Percentiles rank a stretch among this genome's conserved stretches.
phyloP scores from a whole-genome alignment of 192 early-diverging fungal genomes.

The Chytriomyces sp. region DNA sequence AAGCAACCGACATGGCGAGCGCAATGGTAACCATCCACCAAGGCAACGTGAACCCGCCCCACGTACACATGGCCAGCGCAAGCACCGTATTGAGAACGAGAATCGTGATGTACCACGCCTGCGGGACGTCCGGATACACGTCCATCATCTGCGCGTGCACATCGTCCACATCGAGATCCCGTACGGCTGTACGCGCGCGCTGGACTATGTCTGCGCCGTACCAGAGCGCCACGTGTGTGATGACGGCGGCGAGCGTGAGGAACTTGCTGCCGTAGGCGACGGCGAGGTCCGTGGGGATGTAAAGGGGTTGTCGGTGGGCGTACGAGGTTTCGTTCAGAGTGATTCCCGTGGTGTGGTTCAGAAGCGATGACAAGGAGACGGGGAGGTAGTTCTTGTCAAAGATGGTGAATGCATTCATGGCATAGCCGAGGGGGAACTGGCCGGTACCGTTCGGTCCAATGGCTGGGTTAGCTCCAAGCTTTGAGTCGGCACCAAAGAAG shows the following conservation, averaged over 20 bases:
- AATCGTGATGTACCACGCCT: slow-evolving; percentile 58
- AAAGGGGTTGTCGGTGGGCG: slow-evolving; percentile 9
- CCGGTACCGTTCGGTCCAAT: slow-evolving; percentile 26
- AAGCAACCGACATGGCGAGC: not conserved
- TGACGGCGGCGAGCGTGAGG: slow-evolving; percentile 54
- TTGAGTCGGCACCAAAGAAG: slow-evolving; percentile 32
- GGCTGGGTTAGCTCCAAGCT: slow-evolving; percentile 16
- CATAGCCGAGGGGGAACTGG: slow-evolving; percentile 24
- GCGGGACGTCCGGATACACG: slow-evolving; percentile 68
- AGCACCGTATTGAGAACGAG: slow-evolving; percentile 35
- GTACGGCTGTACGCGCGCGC: not conserved
- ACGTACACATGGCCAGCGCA: slow-evolving; percentile 14
- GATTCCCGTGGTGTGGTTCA: slow-evolving; percentile 15
- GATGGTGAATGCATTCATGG: slow-evolving; percentile 24
- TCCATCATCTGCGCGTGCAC: slow-evolving; percentile 73
- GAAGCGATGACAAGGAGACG: not conserved
- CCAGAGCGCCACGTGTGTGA: slow-evolving; percentile 63
- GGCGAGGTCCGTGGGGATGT: slow-evolving; percentile 27
- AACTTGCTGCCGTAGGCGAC: slow-evolving; percentile 35
- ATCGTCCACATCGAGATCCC: slow-evolving; percentile 42
- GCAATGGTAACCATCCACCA: slow-evolving; percentile 28
- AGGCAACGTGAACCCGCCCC: slow-evolving; percentile 18
- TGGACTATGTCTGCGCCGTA: slow-evolving; percentile 45
- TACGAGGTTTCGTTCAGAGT: slow-evolving; percentile 10
- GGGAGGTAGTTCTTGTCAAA: slow-evolving; percentile 23